These are phyloP conservation scores for Hypoxylon sp. DNA, from an alignment of 2,329 filamentous ascomycete genomes.

Conservation along the genomic window DNA sequence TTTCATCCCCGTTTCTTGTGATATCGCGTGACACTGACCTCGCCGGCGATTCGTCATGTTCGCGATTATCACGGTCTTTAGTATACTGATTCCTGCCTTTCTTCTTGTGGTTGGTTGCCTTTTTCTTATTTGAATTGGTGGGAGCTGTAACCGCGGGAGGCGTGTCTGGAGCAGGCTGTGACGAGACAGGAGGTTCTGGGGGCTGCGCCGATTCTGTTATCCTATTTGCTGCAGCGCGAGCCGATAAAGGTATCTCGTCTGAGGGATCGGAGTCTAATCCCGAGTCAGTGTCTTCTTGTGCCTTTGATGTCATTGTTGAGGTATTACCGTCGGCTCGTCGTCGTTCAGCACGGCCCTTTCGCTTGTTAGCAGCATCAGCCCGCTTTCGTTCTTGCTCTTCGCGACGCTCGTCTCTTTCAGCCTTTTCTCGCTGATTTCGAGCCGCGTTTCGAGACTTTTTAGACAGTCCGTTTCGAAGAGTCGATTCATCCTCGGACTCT, in stretches of 20 bases:
- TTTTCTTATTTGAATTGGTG: conserved; percentile 71
- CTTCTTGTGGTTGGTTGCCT: conserved; percentile 73
- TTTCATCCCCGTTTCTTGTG: conserved; percentile 63
- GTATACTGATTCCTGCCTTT: conserved; percentile 86
- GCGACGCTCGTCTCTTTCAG: conserved; percentile 79
- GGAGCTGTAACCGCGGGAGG: conserved; percentile 60
- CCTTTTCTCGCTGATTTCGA: conserved; percentile 74
- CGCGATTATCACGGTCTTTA: conserved; percentile 76
- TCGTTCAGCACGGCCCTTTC: conserved; percentile 85
- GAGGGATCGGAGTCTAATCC: conserved; percentile 78
- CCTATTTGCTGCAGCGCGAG: conserved; percentile 57
- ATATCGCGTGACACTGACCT: conserved; percentile 69
- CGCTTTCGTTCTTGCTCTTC: conserved; percentile 83
- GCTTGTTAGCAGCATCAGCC: conserved; percentile 81
- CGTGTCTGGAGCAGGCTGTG: conserved; percentile 64
- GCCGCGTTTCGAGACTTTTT: conserved; percentile 73
- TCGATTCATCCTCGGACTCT: conserved; percentile 82
- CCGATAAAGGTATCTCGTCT: conserved; percentile 74
- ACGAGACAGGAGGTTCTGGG: conserved; percentile 62
- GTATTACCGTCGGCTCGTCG: conserved; percentile 82
- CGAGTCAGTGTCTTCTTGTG: conserved; percentile 55
- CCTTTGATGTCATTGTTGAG: conserved; percentile 7
- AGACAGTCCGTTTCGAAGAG: conserved; percentile 66
- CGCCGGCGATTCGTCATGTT: conserved; percentile 69
- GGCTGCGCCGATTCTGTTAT: conserved; percentile 54